These are phyloP conservation scores for Orobanche coerulescens DNA, from an alignment of 257 asterid genomes.

Conservation along the genomic window DNA sequence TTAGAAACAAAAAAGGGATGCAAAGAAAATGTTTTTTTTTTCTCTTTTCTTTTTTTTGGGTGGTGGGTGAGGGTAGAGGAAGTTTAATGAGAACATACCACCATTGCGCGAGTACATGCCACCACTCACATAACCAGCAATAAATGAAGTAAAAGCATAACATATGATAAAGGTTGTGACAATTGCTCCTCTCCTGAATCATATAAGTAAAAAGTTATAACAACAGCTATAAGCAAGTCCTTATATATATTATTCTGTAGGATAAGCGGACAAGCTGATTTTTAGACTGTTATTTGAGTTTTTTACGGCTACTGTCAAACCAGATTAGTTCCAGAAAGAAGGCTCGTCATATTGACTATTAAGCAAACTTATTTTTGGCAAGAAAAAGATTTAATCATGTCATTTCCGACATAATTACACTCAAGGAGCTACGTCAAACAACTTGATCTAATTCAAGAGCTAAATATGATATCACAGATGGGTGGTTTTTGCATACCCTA, in stretches of 20 bases:
- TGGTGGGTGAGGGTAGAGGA: not conserved
- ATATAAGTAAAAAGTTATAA: constrained; percentile 23
- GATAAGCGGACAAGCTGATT: not conserved
- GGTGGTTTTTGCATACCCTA: constrained; percentile 45
- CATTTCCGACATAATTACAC: not conserved
- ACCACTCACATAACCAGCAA: constrained; percentile 81
- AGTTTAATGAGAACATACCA: constrained; percentile 39
- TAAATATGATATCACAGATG: constrained; percentile 13
- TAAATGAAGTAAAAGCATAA: constrained; percentile 79
- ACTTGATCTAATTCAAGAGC: not conserved
- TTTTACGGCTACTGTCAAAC: not conserved
- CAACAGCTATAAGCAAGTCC: not conserved
- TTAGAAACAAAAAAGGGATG: not conserved
- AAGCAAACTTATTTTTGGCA: not conserved
- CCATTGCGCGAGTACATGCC: constrained; percentile 82
- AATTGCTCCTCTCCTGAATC: constrained; percentile 85
- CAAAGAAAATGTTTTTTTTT: too few species aligned
- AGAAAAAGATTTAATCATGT: not conserved
- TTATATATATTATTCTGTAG: not conserved
- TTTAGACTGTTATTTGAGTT: not conserved
- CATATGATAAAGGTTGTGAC: constrained; percentile 71
- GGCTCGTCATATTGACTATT: constrained; percentile 5
- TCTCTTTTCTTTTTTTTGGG: not conserved
- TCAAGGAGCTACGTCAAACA: constrained; percentile 4
- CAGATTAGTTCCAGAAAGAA: not conserved